Base-by-base conservation (phyloP, 331 rosid genomes). In the Cydonia oblonga region DNA sequence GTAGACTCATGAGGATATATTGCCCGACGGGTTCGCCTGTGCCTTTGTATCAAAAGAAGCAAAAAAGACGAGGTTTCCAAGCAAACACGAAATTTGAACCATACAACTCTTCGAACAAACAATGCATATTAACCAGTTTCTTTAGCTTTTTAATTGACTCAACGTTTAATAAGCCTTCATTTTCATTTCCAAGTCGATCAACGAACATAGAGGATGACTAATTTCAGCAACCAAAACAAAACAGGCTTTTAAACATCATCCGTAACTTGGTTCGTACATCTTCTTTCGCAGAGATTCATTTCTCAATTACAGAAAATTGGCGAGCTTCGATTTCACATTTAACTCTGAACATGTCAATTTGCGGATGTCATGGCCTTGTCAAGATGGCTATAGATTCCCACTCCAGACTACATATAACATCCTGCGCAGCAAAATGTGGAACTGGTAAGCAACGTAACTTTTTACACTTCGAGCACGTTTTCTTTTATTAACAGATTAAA, bases 341-440 rank as follows among this genome's bases (percentile, higher is more conserved):
- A 74, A 63, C 49, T 58, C 56, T 38, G 52, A 75, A 74, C 70
- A 59, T 23, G 65, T 78, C 30, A 42, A 9, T 30, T 44, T 46
- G 28, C 61, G 23, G 67, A 72, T 72, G 63, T 81, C 71, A 86
- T 60, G 84, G 72, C 77, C 96, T 84, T 56, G 90, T 83, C 77
- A 90, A 73, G 77, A 93, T 85, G 72, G 90, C 93, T 20, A 93
- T 80, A 35, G 98, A 86, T 83, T 93, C 98, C 98, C 98, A 91
- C 77, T 91, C 98, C 84, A 93, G 78, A 75, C 92, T 80, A 74
- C 96, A 91, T 69, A 93, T 88, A 69, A 93, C 90, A 72, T 93
- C 96, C 97, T 93, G 92, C 77, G 64, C 46, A 74, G 68, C 76
- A 68, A 71, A 76, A 46, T 14, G 71, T 52, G 29, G 63, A 70